Base-by-base conservation (phyloP, 441 rosid genomes). In the Croton setiger region DNA sequence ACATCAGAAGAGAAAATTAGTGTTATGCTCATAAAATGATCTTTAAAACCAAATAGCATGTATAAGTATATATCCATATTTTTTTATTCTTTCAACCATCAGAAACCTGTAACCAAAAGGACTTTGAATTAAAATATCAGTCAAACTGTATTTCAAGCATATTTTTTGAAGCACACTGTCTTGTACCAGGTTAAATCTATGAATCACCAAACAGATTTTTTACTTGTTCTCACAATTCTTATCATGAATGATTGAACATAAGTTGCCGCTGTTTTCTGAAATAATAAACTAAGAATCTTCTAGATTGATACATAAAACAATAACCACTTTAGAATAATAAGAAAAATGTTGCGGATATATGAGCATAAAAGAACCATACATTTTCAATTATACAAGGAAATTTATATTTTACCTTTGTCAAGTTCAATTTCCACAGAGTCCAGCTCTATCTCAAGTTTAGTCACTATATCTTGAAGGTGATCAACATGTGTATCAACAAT, bases 401-500 rank as follows among this genome's bases (percentile, higher is more conserved):
- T n/a, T 37, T 44, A 13, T 17, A 23, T 27, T 58, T 64, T 75
- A 90, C 96, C 99, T 88, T 79, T 87, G 77, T 94, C 99, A 84
- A 94, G 71, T 75, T 94, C 92, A 55, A 90, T 78, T 79, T 94
- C 99, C 74, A 92, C 96, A 0, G 90, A 70, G 59, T 92, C 99
- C 54, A 94, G 77, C 72, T 94, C 99, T 12, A 90, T 88, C 89
- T 94, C 99, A 21, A 90, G 89, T 70, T 88, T 82, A 53, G 97
- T 92, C 21, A 88, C 91, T 63, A 87, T 80, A 72, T 94, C 98
- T 77, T 94, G 94, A 60, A 94, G 87, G 75, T 91, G 98, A 83
- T 94, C 98, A 18, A 94, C 88, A 62, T 94, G 97, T 0, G 96
- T 92, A 64, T 94, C 97, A 15, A 92, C 69, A 12, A 94, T 86